Evolutionary conservation across 1,284 basidiomycete genomes (phyloP), one percentile per base, ranked within the genome.

Genomic region (Ceratobasidium sp.): DNA sequence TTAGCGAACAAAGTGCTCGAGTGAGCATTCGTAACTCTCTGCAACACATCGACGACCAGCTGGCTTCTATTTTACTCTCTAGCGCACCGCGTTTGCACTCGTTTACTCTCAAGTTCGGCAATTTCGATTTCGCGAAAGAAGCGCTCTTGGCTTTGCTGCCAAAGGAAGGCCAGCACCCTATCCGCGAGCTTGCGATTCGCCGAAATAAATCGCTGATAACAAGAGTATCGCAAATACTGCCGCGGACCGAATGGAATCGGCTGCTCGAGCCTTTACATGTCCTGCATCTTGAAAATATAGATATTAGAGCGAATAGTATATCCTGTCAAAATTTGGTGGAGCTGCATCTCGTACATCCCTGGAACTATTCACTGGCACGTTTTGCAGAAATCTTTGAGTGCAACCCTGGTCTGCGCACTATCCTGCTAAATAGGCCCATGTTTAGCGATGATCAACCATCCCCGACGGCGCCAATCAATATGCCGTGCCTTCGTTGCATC

Each of bases 251-350:
- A 18, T 38, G 32, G 21, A 21, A 28, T 1, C 9, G 8, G 26
- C 32, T 57, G 9, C 30, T 57, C 32, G 23, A 41, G 38, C 16
- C 32, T 5, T 57, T 57, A 30, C 55, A 23, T 21, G 35, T 38
- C 7, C 32, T 57, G 16, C 23, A 38, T 18, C 18, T 57, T 21
- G 55, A 57, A 28, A 9, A 38, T 7, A 18, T n/a, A 11, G 21
- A 1, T 41, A n/a, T 28, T 18, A 18, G 13, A 11, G 13, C 35
- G 18, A 11, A 9, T 11, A 21, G 35, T 18, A 2, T 57, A 9
- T 11, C 32, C n/a, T 57, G 55, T 21, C 32, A 30, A 18, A 57
- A 57, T 57, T 30, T 57, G 4, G 55, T 57, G 11, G 55, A 57
- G 32, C 55, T 57, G 5, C 38, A 35, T 18, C 55, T 57, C n/a